phyloP scores from a whole-genome alignment of 208 protist genomes.

The Lotmaria passim region DNA sequence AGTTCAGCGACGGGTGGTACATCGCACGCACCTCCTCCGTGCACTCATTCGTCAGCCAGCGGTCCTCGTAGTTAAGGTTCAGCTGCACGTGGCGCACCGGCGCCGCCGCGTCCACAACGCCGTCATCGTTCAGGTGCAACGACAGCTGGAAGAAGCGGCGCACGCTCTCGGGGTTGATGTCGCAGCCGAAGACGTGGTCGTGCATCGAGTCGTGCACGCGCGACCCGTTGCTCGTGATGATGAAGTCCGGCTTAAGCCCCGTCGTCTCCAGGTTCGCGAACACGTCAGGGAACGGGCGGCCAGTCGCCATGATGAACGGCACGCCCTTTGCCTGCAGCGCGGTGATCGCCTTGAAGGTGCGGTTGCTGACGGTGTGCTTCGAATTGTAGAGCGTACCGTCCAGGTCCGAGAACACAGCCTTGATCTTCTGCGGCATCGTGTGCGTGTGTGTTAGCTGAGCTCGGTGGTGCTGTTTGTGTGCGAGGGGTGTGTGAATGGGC shows the following conservation, averaged over 20 bases:
- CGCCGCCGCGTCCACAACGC: slow-evolving; percentile 2
- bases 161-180: slow-evolving; percentile 54
- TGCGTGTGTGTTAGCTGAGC: no score
- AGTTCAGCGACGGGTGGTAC: slow-evolving; percentile 47
- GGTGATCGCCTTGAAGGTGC: slow-evolving; percentile 41
- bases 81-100: slow-evolving; percentile 31
- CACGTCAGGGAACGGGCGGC: slow-evolving; percentile 70
- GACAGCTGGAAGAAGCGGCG: slow-evolving; percentile 52
- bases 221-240: slow-evolving; percentile 80
- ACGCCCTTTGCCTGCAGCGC: slow-evolving; percentile 34
- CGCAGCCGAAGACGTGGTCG: slow-evolving; percentile 38
- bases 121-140: slow-evolving; percentile 25
- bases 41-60: slow-evolving; percentile 59
- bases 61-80: slow-evolving; percentile 56
- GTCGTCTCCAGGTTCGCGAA: slow-evolving; percentile 59
- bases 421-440: slow-evolving; percentile 15
- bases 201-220: slow-evolving; percentile 54
- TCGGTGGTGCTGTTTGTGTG: no score
- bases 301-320: slow-evolving; percentile 66
- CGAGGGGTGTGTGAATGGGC: not conserved
- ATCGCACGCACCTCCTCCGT: slow-evolving; percentile 36
- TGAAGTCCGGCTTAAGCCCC: slow-evolving; percentile 55
- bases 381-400: slow-evolving; percentile 70
- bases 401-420: slow-evolving; percentile 49
- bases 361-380: slow-evolving; percentile 36